Percentiles rank a stretch among this genome's conserved stretches.
These are phyloP conservation scores for Orychophragmus violaceus DNA, from an alignment of 345 rosid species.

Conservation along the genomic window DNA sequence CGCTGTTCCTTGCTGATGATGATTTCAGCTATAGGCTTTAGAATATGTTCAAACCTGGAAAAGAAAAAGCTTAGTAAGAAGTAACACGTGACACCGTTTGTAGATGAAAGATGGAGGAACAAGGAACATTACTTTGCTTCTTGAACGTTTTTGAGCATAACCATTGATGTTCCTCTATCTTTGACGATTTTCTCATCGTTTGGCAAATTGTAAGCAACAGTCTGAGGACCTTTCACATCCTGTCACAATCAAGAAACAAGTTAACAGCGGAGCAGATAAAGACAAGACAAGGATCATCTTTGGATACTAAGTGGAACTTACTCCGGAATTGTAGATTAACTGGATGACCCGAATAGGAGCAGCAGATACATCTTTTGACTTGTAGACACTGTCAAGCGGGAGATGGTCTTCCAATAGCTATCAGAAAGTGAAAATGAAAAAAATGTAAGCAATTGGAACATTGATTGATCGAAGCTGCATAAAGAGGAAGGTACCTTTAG, in stretches of 20 bases:
- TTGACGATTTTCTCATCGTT: slow-evolving; percentile 88
- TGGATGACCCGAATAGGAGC: slow-evolving; percentile 93
- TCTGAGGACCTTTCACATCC: slow-evolving; percentile 97
- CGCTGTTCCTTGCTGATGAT: slow-evolving; percentile 62
- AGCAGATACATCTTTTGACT: slow-evolving; percentile 63
- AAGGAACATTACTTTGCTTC: slow-evolving; percentile 66
- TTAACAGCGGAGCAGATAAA: slow-evolving; percentile 17
- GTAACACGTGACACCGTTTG: not conserved
- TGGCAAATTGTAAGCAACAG: slow-evolving; percentile 92
- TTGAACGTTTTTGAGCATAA: slow-evolving; percentile 83
- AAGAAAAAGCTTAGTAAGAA: not conserved
- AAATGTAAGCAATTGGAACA: not conserved
- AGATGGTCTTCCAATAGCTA: slow-evolving; percentile 85
- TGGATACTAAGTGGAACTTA: slow-evolving; percentile 37
- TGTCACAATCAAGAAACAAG: slow-evolving; percentile 30
- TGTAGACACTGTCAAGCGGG: slow-evolving; percentile 72
- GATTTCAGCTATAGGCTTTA: slow-evolving; percentile 71
- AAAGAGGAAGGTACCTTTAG: slow-evolving; percentile 47
- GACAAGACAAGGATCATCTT: not conserved
- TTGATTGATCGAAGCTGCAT: not conserved
- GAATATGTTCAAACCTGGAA: slow-evolving; percentile 78
- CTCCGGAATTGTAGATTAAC: slow-evolving; percentile 80
- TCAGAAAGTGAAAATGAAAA: slow-evolving; percentile 3
- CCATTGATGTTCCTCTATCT: slow-evolving; percentile 95
- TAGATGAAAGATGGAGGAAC: slow-evolving; percentile 3